phyloP scores from a whole-genome alignment of 768 basidiomycete genomes.

The Leccinum boreale region DNA sequence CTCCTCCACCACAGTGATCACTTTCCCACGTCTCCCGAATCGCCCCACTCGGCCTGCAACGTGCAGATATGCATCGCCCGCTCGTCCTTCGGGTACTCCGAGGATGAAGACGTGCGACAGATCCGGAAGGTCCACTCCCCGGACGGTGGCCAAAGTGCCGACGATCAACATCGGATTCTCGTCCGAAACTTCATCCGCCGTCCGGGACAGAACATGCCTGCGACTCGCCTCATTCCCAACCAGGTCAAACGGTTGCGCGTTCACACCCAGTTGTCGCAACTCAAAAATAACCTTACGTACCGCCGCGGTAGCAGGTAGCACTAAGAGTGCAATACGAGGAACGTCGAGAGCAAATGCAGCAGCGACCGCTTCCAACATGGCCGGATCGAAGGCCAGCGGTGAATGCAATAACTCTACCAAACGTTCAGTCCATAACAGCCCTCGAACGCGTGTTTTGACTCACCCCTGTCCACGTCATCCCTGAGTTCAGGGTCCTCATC shows the following conservation, averaged over 20 bases:
- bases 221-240: constrained; percentile 41
- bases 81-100: constrained; percentile 52
- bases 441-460: not conserved
- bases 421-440: constrained; percentile 6
- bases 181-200: constrained; percentile 23
- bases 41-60: constrained; percentile 74
- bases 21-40: constrained; percentile 63
- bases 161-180: constrained; percentile 65
- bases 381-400: constrained; percentile 52
- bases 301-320: constrained; percentile 58
- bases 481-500: constrained; percentile 18
- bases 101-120: constrained; percentile 75
- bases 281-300: constrained; percentile 64
- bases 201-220: constrained; percentile 39
- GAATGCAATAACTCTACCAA: constrained; percentile 43
- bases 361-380: constrained; percentile 64
- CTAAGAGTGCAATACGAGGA: constrained; percentile 61
- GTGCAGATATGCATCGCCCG: constrained; percentile 64
- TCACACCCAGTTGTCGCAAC: constrained; percentile 59
- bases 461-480: constrained; percentile 23
- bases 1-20: constrained; percentile 57
- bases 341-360: constrained; percentile 72
- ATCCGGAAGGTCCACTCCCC: constrained; percentile 70
- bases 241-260: constrained; percentile 62
- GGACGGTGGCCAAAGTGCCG: constrained; percentile 62